Base-by-base conservation (phyloP, 768 basidiomycete genomes). In the Dacryopinax spathularia region DNA sequence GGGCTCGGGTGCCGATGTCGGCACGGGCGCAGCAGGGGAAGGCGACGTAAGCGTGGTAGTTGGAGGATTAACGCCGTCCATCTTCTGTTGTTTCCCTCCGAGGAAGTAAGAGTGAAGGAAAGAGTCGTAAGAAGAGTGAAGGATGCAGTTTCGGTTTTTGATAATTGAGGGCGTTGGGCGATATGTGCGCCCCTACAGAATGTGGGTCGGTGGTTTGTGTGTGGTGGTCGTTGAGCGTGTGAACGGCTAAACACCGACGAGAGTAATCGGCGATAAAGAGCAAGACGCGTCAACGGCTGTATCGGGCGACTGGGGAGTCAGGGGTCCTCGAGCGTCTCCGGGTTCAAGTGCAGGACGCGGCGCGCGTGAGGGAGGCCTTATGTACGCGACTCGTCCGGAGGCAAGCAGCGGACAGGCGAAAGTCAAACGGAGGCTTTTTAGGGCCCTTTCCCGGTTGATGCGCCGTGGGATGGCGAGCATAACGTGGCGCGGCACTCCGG, bases 251-350 rank as follows among this genome's bases (percentile, higher is more conserved):
- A 20, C 43, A 20, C 7, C 43, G 43, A 44, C n/a, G n/a, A n/a
- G n/a, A n/a, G n/a, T 44, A 20, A 6, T 56, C 48, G 48, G 48
- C 29, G 48, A 56, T 56, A 56, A 29, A 7, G 6, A n/a, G n/a
- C 4, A 15, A 7, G 39, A 41, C 39, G 39, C 39, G 25, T 56
- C 5, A 12, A 12, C 43, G 25, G 25, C 31, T 27, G 48, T 9
- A 27, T 9, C 7, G 25, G 6, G 48, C 7, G 48, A 18, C 25
- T 22, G 9, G 7, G 7, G 5, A 10, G 48, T 27, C 48, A 15
- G 48, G 48, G 48, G 48, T 56, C 48, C 48, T 56, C 48, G 48
- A 56, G 48, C 48, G 48, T 56, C 20, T 56, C 48, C 48, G 48
- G 48, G 48, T 56, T 56, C 48, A 56, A 56, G 48, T 56, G 48